These are phyloP conservation scores for Didymosphaeria variabile DNA, from an alignment of 2,329 filamentous ascomycete species.

Conservation along the genomic window DNA sequence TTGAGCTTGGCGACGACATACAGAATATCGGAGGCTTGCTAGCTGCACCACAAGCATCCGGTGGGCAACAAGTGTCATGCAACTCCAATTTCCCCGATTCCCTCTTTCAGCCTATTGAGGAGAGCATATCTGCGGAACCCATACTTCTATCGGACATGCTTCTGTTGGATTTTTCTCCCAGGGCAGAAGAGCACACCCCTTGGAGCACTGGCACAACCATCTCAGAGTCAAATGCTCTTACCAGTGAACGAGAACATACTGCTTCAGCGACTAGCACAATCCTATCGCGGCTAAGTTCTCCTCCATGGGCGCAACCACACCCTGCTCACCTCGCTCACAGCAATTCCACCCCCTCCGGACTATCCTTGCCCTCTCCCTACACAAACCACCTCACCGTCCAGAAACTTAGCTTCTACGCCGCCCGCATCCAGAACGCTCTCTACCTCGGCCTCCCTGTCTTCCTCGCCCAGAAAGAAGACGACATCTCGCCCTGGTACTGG, in stretches of 20 bases:
- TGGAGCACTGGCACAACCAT: no score
- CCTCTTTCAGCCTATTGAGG: background rate
- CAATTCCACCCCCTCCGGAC: no score
- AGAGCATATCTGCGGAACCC: background rate
- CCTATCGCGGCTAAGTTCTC: background rate
- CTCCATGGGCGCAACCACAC: no score
- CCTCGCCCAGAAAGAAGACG: constrained; percentile 3
- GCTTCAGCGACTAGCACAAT: background rate
- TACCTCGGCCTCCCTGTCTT: background rate
- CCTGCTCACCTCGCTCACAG: no score
- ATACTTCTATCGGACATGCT: background rate
- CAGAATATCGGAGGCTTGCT: background rate
- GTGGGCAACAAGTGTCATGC: background rate
- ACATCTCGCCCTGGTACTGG: constrained; percentile 6
- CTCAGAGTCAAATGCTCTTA: no score
- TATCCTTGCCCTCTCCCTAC: background rate
- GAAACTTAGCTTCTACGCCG: constrained; percentile 4
- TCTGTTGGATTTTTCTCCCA: background rate
- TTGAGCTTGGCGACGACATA: background rate
- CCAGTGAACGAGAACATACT: no score
- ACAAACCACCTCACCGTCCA: background rate
- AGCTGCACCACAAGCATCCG: background rate
- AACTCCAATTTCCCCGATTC: background rate
- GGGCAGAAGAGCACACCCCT: no score
- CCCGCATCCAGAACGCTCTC: constrained; percentile 3